Base-by-base conservation (phyloP, 2,329 filamentous ascomycete genomes). In the Sphaerulina musiva region DNA sequence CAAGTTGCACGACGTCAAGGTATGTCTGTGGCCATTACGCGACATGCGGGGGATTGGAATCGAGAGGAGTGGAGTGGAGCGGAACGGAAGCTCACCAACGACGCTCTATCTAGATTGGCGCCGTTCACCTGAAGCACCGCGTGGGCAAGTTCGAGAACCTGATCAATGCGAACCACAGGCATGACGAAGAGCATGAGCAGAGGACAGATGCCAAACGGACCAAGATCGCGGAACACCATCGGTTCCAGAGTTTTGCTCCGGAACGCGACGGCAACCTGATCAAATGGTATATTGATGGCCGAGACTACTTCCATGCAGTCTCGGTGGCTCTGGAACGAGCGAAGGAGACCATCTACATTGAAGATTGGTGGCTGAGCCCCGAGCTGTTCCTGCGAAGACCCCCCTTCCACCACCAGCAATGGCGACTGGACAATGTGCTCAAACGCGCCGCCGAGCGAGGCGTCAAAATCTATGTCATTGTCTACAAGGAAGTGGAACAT, bases 201-300 rank as follows among this genome's bases (percentile, higher is more conserved):
- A 77, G 72, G 8, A 92, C 88, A 42, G 92, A 97, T 68, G 80
- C 80, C 10, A 95, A 95, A 74, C 82, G 93, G 55, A 80, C 78
- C 17, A 78, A 74, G 12, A 85, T 93, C 47, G 78, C 80, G 61
- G 81, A 92, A 54, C 78, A 81, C 11, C 84, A 97, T 68, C 84
- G 92, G 41, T 97, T 90, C 74, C 70, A 86, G n/a, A 95, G 89
- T 3, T 98, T 87, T 72, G 95, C 95, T 38, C 92, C 92, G 0
- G 85, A 92, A 68, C 83, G 85, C 42, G 84, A 92, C 9, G 86
- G 85, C 29, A 96, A 97, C 70, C 78, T 87, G 54, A 66, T 69
- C 68, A 97, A 97, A 75, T 98, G 92, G 91, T 97, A 96, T 72
- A 89, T 97, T 9, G 93, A 97, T 68, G 93, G 90, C 2, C 80